phyloP scores from a whole-genome alignment of 192 early-diverging fungal genomes.

The Powellomyces hirtus region DNA sequence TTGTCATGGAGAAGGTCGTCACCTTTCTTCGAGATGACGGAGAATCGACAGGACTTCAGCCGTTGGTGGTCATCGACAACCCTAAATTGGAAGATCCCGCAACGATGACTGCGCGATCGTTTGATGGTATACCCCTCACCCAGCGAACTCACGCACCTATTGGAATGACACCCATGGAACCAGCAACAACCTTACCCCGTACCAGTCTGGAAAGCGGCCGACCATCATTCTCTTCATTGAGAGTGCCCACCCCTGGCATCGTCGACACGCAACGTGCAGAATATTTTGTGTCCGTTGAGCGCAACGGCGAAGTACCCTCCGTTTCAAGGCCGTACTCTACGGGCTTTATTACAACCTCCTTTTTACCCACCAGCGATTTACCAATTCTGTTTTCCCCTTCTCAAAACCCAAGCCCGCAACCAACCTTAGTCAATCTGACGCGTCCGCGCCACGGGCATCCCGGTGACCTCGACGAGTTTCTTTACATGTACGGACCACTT shows the following conservation, averaged over 20 bases:
- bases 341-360: not conserved
- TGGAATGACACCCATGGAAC: not conserved
- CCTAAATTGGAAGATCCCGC: not conserved
- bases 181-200: not conserved
- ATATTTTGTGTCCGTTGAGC: not conserved
- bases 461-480: conserved; percentile 35
- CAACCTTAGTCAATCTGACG: conserved; percentile 5
- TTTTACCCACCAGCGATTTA: not conserved
- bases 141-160: not conserved
- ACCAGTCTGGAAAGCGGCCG: not conserved
- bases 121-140: not conserved
- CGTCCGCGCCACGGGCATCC: conserved; percentile 32
- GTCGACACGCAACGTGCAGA: not conserved
- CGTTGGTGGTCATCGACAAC: not conserved
- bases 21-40: not conserved
- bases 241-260: not conserved
- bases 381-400: not conserved
- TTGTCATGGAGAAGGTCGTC: conserved; percentile 26
- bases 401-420: not conserved
- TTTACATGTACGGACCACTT: conserved; percentile 26
- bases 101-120: not conserved
- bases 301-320: not conserved
- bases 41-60: not conserved
- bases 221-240: not conserved
- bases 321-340: not conserved